Base-by-base conservation (phyloP, 202 grass and related monocot species). In the Digitaria exilis region DNA sequence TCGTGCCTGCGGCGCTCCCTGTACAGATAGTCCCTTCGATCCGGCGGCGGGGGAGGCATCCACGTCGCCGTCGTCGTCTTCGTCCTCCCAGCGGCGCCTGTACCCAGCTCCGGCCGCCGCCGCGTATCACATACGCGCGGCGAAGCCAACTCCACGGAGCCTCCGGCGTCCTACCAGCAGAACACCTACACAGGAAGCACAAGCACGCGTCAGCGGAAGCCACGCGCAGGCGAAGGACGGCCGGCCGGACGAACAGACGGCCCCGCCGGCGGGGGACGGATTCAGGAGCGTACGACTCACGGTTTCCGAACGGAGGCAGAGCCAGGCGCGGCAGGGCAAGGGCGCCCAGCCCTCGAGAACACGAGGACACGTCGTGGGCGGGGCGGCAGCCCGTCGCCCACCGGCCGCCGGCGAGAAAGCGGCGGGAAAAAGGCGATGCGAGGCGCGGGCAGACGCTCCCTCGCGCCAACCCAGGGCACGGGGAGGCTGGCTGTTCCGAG, bases 31-130 rank as follows among this genome's bases (percentile, higher is more conserved):
- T 96, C 93, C 85, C 84, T 68, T 37, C 93, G 93, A 93, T 96
- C 93, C 74, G 87, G 85, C 76, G 93, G 93, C 49, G 90, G 90
- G 28, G 88, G 90, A 64, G 90, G 85, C 93, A 96, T 96, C 83
- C 88, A 94, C 83, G 86, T 35, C 80, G 74, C 59, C 67, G 74
- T 69, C 62, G 76, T 64, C 58, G 81, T 56, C 26, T 73, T 85
- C 28, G 68, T 84, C 72, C 71, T 70, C 45, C 74, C 72, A 65
- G 73, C 74, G 32, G 46, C 34, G 2, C 59, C 69, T 72, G 45
- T 87, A 46, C 76, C 65, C 19, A 82, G 84, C 61, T 86, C 70
- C 80, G 76, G 74, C 60, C 50, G 41, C 73, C 58, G 88, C 79
- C 59, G 66, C 73, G 71, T 80, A 80, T 87, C 84, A 75, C 88